A percentile compares a stretch with the other conserved stretches of the same genome.
These are phyloP conservation scores for Lactifluus pinguis DNA, from an alignment of 768 basidiomycete genomes.

Conservation along the genomic window DNA sequence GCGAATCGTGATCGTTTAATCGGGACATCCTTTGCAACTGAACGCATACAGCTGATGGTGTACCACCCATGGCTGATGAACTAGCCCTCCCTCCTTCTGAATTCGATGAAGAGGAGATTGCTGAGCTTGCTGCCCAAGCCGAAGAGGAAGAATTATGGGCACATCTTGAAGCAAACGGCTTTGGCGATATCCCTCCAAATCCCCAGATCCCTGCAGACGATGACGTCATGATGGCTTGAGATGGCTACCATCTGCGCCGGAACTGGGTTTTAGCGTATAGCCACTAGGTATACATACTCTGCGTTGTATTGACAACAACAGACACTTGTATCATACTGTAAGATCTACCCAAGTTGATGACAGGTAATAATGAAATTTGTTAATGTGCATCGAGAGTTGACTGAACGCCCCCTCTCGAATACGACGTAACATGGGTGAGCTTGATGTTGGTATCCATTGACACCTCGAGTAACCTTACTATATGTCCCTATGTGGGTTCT, in stretches of 20 bases:
- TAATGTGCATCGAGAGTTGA: neutral
- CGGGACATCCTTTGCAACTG: neutral
- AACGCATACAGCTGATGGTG: neutral
- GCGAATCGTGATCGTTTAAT: neutral
- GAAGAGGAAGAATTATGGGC: conserved; percentile 37
- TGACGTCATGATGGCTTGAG: conserved; percentile 13
- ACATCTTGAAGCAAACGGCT: conserved; percentile 6
- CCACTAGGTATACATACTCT: neutral
- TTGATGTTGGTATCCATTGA: too few relatives aligned
- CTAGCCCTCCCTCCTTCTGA: conserved; percentile 16
- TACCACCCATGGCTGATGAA: neutral
- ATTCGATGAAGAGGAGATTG: conserved; percentile 43
- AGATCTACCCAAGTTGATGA: neutral
- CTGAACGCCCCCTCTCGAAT: neutral
- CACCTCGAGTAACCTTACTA: too few relatives aligned
- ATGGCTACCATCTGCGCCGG: neutral
- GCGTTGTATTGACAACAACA: neutral
- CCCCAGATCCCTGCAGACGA: neutral
- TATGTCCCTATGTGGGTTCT: too few relatives aligned
- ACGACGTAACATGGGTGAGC: neutral
- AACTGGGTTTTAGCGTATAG: neutral
- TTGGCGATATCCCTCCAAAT: neutral
- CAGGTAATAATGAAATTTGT: neutral
- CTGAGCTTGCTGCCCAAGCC: conserved; percentile 51
- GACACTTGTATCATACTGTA: neutral